These are phyloP conservation scores for Balakata baccata DNA, from an alignment of 345 rosid genomes.

Conservation along the genomic window DNA sequence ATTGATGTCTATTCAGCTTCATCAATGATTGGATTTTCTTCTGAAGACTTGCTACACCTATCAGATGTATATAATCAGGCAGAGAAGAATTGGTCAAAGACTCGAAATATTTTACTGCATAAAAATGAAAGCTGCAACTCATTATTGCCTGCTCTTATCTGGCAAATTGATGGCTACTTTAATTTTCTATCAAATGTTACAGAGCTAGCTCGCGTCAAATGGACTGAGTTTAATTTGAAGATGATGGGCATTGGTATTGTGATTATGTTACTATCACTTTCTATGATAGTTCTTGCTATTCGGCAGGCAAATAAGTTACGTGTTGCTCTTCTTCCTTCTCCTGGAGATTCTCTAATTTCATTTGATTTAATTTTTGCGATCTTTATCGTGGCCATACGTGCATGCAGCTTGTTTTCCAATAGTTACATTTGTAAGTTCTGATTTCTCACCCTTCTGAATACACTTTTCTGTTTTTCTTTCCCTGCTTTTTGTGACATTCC, in stretches of 20 bases:
- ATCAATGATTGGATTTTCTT: slow-evolving; percentile 91
- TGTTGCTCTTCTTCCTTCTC: slow-evolving; percentile 24
- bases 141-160: slow-evolving; percentile 34
- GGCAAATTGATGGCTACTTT: slow-evolving; percentile 54
- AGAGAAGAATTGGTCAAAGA: slow-evolving; percentile 47
- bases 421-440: slow-evolving; percentile 78
- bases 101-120: slow-evolving; percentile 28
- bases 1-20: slow-evolving; percentile 81
- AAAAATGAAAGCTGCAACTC: slow-evolving; percentile 35
- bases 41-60: slow-evolving; percentile 61
- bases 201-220: slow-evolving; percentile 85
- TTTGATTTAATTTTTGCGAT: slow-evolving; percentile 42
- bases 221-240: slow-evolving; percentile 86
- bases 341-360: slow-evolving; percentile 41
- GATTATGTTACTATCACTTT: slow-evolving; percentile 57
- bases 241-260: slow-evolving; percentile 77
- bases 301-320: slow-evolving; percentile 29
- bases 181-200: slow-evolving; percentile 63
- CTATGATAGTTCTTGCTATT: slow-evolving; percentile 43
- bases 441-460: slow-evolving; percentile 5
- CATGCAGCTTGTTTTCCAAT: slow-evolving; percentile 88
- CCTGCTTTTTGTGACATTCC: background rate
- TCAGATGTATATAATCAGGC: slow-evolving; percentile 61
- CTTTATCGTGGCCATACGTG: slow-evolving; percentile 58
- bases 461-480: slow-evolving; percentile 21